Evolutionary conservation across 768 basidiomycete genomes (phyloP), one percentile per base, ranked within the genome.

Genomic region (Phylloporus sp.): DNA sequence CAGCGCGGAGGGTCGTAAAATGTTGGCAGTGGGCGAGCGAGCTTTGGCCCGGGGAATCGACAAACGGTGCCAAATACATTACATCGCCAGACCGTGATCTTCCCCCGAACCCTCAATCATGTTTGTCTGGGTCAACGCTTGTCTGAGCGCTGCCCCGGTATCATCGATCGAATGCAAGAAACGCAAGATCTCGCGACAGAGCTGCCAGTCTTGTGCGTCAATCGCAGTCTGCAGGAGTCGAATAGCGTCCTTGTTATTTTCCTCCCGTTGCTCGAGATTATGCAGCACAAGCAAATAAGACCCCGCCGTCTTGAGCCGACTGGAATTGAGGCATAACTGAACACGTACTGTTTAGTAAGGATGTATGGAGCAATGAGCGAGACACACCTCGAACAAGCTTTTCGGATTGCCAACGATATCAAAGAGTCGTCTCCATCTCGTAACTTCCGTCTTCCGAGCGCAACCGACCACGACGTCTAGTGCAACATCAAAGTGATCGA

Each of bases 381-480:
- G 38, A 49, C 72, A 42, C 59, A 94, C 90, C 76, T 99, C 95
- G 60, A 98, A 98, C 29, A 99, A 72, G 4, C 77, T 71, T 59
- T 93, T 83, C 0, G 96, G 95, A 60, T 85, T 88, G 7, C 96
- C 96, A 3, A 95, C 93, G 27, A 90, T 76, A 45, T 82, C 81
- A 64, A 99, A 99, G 32, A 99, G 69, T 44, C 84, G 78, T 37
- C 79, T 78, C 96, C 96, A 99, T 41, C 86, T 69, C 5, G 89
- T 84, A 61, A 94, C 78, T 67, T 99, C 96, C 6, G 91, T 97
- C 71, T 99, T 99, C 43, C 96, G 76, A 17, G 96, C 95, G 58
- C 95, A 97, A 6, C 89, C 85, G 9, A 97, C 94, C 11, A 98
- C 90, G 7, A 98, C 93, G 48, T 97, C 92, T 46, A 97, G 68